Conservation (phyloP, 805 yeast genomes). For the Yarrowia osloensis region DNA sequence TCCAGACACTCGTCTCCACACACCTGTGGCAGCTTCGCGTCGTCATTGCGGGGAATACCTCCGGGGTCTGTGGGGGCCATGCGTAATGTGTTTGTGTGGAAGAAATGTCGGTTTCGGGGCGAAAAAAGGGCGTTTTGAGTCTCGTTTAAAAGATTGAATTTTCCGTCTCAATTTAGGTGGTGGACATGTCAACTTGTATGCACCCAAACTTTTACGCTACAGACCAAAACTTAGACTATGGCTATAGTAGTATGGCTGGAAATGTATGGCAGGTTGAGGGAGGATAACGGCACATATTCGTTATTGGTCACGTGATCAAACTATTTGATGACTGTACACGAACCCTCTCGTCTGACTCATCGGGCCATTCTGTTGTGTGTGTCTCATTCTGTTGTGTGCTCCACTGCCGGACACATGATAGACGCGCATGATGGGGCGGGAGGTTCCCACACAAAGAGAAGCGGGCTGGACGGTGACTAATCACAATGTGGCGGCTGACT, state of each 20-base stretch:
- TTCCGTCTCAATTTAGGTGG: background rate
- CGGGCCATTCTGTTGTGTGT: too few relatives aligned
- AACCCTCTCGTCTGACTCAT: background rate
- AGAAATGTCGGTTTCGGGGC: background rate
- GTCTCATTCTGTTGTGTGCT: too few relatives aligned
- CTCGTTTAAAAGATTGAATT: too few relatives aligned
- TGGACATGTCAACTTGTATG: background rate
- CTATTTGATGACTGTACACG: too few relatives aligned
- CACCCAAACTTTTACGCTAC: background rate
- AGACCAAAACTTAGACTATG: background rate
- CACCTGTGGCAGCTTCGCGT: background rate
- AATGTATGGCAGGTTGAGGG: background rate
- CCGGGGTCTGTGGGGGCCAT: constrained; percentile 6
- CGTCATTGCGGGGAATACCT: background rate
- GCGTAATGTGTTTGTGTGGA: background rate
- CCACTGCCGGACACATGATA: background rate
- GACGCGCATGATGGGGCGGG: background rate
- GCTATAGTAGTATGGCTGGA: background rate
- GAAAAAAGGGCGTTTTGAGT: too few relatives aligned
- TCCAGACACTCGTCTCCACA: background rate
- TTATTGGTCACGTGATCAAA: too few relatives aligned
- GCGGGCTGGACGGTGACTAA: background rate
- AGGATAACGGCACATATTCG: too few relatives aligned
- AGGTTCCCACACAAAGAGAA: background rate
- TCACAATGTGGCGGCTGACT: background rate